Evolutionary conservation across 1,284 basidiomycete species (phyloP).

Genomic region (Fomitopsis palustris): DNA sequence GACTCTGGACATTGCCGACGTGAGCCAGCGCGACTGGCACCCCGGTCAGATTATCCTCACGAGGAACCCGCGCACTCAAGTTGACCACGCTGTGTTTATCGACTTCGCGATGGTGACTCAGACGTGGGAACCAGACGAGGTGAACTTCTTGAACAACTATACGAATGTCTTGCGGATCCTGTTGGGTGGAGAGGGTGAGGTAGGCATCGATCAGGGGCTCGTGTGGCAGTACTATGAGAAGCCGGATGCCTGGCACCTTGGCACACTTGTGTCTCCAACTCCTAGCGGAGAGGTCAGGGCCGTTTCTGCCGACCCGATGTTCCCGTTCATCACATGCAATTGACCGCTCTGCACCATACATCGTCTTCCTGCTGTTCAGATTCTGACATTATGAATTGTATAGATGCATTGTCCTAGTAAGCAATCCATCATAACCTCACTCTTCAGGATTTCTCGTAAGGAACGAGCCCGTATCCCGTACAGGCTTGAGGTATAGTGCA

Average conservation of each 20-base stretch:
- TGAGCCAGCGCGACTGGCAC: neutral
- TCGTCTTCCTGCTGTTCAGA: no score
- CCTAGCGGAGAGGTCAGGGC: no score
- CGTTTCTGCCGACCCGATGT: no score
- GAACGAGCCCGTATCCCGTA: no score
- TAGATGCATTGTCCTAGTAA: no score
- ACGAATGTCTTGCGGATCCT: neutral
- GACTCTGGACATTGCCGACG: neutral
- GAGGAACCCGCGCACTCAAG: neutral
- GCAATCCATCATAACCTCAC: no score
- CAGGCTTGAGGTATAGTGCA: no score
- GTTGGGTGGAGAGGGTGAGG: neutral
- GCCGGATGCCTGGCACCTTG: neutral
- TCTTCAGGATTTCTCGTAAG: no score
- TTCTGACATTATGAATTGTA: no score
- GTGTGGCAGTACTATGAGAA: neutral
- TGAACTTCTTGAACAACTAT: neutral
- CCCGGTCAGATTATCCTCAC: neutral
- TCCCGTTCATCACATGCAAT: no score
- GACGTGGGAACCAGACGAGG: neutral
- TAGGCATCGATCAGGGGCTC: neutral
- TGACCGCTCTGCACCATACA: no score
- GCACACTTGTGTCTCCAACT: no score
- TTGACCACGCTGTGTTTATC: neutral
- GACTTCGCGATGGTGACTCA: neutral